Evolutionary conservation across 1,139 yeast species (phyloP).

Genomic region (Taphrina communis): DNA sequence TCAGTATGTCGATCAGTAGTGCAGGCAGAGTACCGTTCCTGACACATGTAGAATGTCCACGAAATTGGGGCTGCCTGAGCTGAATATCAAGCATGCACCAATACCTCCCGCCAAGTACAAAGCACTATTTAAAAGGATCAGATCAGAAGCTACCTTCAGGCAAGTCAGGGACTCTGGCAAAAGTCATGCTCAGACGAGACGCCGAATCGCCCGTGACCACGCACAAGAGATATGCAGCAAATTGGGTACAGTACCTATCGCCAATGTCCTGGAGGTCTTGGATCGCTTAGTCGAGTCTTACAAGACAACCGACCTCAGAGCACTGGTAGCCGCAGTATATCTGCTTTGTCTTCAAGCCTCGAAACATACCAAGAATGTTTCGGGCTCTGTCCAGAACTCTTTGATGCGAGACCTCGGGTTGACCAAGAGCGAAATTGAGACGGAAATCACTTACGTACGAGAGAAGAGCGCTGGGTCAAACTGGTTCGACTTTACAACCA

Average conservation of each 20-base stretch:
- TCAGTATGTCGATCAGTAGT: not conserved
- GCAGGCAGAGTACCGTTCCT: not conserved
- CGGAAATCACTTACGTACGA: constrained; percentile 4
- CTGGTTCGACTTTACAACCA: constrained; percentile 17
- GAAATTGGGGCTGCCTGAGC: constrained; percentile 22
- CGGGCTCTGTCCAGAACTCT: not conserved
- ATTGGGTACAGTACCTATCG: constrained; percentile 5
- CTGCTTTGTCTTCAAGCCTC: constrained; percentile 11
- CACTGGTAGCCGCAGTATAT: constrained; percentile 20
- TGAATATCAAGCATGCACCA: constrained; percentile 20
- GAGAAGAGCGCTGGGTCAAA: constrained; percentile 10
- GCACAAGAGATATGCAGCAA: constrained; percentile 22
- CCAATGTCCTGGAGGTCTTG: constrained; percentile 1
- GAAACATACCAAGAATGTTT: constrained; percentile 2
- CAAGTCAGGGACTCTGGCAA: constrained; percentile 28
- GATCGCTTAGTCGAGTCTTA: constrained; percentile 5
- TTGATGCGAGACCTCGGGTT: constrained; percentile 16
- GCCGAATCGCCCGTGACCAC: constrained; percentile 28
- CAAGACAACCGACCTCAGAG: constrained; percentile 12
- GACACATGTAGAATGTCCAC: constrained; percentile 14
- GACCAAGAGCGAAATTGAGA: constrained; percentile 19
- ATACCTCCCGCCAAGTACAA: constrained; percentile 23
- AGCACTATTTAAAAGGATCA: constrained; percentile 18
- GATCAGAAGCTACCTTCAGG: constrained; percentile 26
- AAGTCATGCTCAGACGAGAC: constrained; percentile 15